Evolutionary conservation across 202 grass and related monocot species (phyloP).

Genomic region (Carex arenaria): DNA sequence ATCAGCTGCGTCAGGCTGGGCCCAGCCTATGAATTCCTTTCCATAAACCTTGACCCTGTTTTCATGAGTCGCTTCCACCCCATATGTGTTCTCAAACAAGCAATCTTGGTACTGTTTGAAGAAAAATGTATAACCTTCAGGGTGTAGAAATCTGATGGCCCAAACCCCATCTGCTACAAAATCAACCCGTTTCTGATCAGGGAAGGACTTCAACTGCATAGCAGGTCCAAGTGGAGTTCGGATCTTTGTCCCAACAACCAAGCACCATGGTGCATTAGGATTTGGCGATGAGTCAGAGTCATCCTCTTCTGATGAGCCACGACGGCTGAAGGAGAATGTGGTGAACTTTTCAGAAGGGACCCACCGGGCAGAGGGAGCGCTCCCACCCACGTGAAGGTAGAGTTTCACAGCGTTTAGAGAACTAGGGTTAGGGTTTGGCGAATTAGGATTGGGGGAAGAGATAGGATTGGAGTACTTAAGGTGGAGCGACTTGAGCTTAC

Average conservation of each 20-base stretch:
- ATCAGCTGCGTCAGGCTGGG: slow-evolving; percentile 58
- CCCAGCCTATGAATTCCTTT: slow-evolving; percentile 90
- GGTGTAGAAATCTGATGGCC: slow-evolving; percentile 74
- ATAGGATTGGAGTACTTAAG: slow-evolving; percentile 69
- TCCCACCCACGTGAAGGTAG: slow-evolving; percentile 84
- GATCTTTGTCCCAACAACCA: slow-evolving; percentile 66
- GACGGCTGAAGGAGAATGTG: slow-evolving; percentile 49
- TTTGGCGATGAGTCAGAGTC: slow-evolving; percentile 33
- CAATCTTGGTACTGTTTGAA: slow-evolving; percentile 66
- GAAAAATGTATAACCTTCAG: slow-evolving; percentile 52
- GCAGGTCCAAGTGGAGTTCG: slow-evolving; percentile 53
- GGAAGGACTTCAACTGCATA: slow-evolving; percentile 83
- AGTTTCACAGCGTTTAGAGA: slow-evolving; percentile 52
- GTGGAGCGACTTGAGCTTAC: slow-evolving; percentile 61
- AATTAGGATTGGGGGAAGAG: slow-evolving; percentile 37
- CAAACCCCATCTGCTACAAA: slow-evolving; percentile 87
- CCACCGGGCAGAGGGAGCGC: slow-evolving; percentile 54
- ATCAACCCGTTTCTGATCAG: slow-evolving; percentile 61
- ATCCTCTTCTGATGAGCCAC: slow-evolving; percentile 24
- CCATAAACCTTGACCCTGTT: slow-evolving; percentile 85
- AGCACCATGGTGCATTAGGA: slow-evolving; percentile 53
- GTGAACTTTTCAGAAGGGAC: slow-evolving; percentile 60
- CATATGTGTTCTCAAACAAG: slow-evolving; percentile 81
- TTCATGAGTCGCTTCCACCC: slow-evolving; percentile 53
- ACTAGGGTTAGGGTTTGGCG: slow-evolving; percentile 39